A percentile compares a stretch with the other conserved stretches of the same genome.
These are phyloP conservation scores for Vaccinium corymbosum DNA, from an alignment of 148 eudicot genomes.

Conservation along the genomic window DNA sequence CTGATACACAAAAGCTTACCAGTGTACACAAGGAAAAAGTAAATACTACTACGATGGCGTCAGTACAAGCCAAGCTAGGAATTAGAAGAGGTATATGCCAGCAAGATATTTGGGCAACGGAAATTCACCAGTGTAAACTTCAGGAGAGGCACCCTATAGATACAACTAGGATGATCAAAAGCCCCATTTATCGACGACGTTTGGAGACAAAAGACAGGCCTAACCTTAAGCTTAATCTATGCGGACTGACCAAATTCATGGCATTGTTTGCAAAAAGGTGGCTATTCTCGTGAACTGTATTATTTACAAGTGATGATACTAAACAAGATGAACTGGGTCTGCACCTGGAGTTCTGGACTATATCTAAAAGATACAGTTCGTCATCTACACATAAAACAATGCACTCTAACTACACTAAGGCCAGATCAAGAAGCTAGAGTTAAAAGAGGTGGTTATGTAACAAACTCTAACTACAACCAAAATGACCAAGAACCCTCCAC, in stretches of 20 bases:
- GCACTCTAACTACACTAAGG: neutral
- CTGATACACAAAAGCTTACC: neutral
- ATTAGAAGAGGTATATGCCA: neutral
- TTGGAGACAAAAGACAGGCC: conserved; percentile 2
- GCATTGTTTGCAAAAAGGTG: neutral
- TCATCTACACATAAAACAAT: neutral
- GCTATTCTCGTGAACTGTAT: neutral
- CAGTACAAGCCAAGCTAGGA: neutral
- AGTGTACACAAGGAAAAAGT: neutral
- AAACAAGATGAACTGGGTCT: neutral
- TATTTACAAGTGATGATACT: neutral
- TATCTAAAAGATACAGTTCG: neutral
- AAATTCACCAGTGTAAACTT: neutral
- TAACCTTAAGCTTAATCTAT: neutral
- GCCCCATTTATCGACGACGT: neutral
- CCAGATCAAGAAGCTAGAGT: neutral
- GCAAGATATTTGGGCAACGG: neutral
- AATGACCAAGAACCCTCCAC: neutral
- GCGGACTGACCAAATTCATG: neutral
- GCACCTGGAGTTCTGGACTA: neutral
- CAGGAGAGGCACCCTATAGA: neutral
- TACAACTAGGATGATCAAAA: neutral
- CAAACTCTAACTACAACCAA: neutral
- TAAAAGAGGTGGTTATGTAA: neutral
- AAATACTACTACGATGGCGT: neutral